A percentile compares a stretch with the other conserved stretches of the same genome.
These are phyloP conservation scores for Hemisphaericaspora xylofermentans DNA, from an alignment of 1,139 yeast species.

Conservation along the genomic window DNA sequence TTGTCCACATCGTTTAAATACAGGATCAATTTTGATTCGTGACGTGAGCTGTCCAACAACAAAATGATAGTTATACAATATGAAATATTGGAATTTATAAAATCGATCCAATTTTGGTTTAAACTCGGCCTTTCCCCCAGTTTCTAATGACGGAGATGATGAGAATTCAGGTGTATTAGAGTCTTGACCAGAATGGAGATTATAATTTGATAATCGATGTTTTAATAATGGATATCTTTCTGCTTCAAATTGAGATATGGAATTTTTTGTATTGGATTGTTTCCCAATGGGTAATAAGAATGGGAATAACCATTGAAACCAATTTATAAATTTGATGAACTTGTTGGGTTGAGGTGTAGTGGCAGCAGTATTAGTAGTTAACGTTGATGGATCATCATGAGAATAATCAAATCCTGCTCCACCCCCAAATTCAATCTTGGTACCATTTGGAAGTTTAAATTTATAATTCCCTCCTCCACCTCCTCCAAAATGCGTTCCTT, in stretches of 20 bases:
- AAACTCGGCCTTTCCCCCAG: background rate
- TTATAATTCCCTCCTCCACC: constrained; percentile 30
- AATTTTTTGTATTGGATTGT: constrained; percentile 1
- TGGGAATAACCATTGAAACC: constrained; percentile 28
- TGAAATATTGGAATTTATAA: constrained; percentile 20
- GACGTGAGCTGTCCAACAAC: constrained; percentile 8
- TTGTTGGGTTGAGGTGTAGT: background rate
- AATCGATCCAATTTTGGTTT: constrained; percentile 11
- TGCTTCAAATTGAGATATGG: constrained; percentile 3
- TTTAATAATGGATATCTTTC: constrained; percentile 14
- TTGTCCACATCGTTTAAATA: constrained; percentile 15
- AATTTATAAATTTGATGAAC: constrained; percentile 13
- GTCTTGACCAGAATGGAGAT: constrained; percentile 4
- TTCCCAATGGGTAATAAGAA: constrained; percentile 18
- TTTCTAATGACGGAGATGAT: constrained; percentile 1
- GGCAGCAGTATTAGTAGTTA: background rate
- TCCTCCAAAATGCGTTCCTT: constrained; percentile 23
- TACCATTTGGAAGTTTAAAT: constrained; percentile 24
- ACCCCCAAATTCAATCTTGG: constrained; percentile 26
- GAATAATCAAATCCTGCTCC: constrained; percentile 29
- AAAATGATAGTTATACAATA: constrained; percentile 22
- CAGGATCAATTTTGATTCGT: constrained; percentile 14
- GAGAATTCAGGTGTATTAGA: background rate
- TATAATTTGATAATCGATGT: constrained; percentile 11
- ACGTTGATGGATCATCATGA: background rate